A percentile compares a stretch with the other conserved stretches of the same genome.
These are phyloP conservation scores for Croton laevigatus DNA, from an alignment of 441 rosid species.

Conservation along the genomic window DNA sequence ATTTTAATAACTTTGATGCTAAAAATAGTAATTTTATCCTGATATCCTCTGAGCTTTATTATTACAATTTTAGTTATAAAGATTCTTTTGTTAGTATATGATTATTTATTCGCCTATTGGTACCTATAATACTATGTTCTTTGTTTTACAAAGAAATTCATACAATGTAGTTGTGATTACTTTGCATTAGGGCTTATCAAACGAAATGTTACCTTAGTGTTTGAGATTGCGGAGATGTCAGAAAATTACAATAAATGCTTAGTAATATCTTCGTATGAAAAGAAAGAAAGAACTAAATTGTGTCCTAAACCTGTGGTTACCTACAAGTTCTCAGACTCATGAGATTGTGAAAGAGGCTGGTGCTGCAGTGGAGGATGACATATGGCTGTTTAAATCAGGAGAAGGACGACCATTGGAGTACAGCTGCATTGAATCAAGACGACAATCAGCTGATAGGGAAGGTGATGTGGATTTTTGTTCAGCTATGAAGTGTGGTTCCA, in stretches of 20 bases:
- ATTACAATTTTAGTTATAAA: neutral
- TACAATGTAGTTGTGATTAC: no score
- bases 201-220: neutral
- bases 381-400: constrained; percentile 53
- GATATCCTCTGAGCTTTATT: no score
- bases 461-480: constrained; percentile 44
- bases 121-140: no score
- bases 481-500: constrained; percentile 25
- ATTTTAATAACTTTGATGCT: neutral
- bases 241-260: neutral
- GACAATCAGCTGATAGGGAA: constrained; percentile 19
- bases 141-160: no score
- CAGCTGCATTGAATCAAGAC: constrained; percentile 32
- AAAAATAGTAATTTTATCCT: neutral
- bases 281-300: neutral
- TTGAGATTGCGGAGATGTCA: neutral
- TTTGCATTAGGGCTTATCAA: no score
- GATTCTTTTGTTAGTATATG: neutral
- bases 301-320: constrained; percentile 27
- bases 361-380: constrained; percentile 41
- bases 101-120: neutral
- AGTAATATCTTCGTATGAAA: constrained; percentile 1
- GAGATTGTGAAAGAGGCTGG: constrained; percentile 66
- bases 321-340: constrained; percentile 48
- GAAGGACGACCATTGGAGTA: constrained; percentile 37